A percentile compares a stretch with the other conserved stretches of the same genome.
Evolutionary conservation across 352 stramenopile species (phyloP).

Genomic region (Pythium pectinolyticum): DNA sequence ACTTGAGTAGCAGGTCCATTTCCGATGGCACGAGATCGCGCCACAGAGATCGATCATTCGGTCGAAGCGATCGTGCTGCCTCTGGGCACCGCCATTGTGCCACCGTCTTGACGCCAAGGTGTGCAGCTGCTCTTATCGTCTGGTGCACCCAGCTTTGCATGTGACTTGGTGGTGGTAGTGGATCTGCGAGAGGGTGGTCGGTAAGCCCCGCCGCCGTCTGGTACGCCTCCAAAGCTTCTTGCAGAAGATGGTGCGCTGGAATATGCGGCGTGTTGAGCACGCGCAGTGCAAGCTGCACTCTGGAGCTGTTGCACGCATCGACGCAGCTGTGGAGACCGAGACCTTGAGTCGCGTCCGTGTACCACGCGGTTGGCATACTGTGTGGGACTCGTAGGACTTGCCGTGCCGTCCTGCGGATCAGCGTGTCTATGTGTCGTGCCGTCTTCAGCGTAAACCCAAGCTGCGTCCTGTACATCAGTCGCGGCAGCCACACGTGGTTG

Average conservation of each 20-base stretch:
- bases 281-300: neutral
- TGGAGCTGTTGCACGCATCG: neutral
- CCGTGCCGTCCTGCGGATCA: neutral
- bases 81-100: neutral
- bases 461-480: neutral
- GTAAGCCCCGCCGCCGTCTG: neutral
- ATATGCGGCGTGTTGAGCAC: neutral
- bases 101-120: neutral
- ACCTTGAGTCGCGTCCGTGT: neutral
- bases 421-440: neutral
- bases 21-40: neutral
- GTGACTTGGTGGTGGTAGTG: neutral
- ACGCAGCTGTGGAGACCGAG: neutral
- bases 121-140: neutral
- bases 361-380: neutral
- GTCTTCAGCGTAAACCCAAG: neutral
- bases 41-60: neutral
- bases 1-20: neutral
- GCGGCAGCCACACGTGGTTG: neutral
- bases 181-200: neutral
- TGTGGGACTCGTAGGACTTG: neutral
- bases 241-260: neutral
- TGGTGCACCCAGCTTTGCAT: neutral
- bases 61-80: neutral
- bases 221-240: neutral